Base-by-base conservation (phyloP, 768 basidiomycete genomes). In the Russula lepida region DNA sequence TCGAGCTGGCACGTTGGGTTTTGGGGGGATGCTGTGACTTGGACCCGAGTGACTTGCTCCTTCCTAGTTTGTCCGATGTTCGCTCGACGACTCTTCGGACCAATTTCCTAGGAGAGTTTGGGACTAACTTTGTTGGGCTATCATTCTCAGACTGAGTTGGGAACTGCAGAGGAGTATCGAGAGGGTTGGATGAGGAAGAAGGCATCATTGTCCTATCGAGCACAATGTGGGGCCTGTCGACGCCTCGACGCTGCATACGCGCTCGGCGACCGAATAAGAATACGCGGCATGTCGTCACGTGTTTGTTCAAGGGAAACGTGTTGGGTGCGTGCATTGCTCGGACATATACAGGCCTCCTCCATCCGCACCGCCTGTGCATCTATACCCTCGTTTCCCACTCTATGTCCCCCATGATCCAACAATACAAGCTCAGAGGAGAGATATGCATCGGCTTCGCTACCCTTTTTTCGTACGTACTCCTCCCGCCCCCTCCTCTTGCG, bases 371-470 rank as follows among this genome's bases (percentile, higher is more conserved):
- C 55, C 60, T 59, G 46, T 53, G 43, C 62, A 54, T 59, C 50
- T 63, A 56, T 53, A 51, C 48, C 50, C 57, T 43, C 30, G 23
- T 30, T 39, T 53, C 43, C 52, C 46, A 56, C 54, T 28, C 37
- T 23, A 17, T 53, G 37, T 52, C 61, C 43, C 30, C n/a, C 59
- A 60, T 56, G 52, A 54, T 48, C 28, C 39, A 49, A 35, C 55
- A 32, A 15, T 54, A 25, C 37, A 64, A 56, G 55, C 83, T 91
- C 83, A 85, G 80, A 60, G 89, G 89, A 32, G 88, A 90, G 79
- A 66, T 88, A 62, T 91, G 87, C 72, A 80, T 92, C 47, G 83
- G 85, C 58, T 72, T 82, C 65, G 88, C 85, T 54, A 82, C 89
- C 52, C 67, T 89, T 59, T 76, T 92, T 56, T 84, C 89, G 89